Base-by-base conservation (phyloP, 2,329 filamentous ascomycete genomes). In the Anisogramma anomala region DNA sequence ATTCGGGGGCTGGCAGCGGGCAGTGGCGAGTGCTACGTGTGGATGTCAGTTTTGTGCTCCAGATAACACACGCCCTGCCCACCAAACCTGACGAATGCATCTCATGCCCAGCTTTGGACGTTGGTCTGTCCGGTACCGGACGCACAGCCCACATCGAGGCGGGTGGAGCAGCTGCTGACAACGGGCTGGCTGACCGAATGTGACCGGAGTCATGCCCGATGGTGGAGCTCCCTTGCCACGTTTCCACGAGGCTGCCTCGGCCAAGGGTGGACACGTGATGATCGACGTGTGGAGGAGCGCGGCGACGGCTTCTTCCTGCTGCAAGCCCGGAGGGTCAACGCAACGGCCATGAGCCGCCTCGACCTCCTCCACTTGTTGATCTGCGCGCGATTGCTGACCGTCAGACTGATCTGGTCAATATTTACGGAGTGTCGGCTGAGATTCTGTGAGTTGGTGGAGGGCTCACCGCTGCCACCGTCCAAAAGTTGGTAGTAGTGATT, bases 331-430 rank as follows among this genome's bases (percentile, higher is more conserved):
- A 6, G n/a, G 10, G 25, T 27, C 25, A 13, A 27, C 25, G 25
- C 10, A 9, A 25, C 11, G 23, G 82, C 82, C 66, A 86, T 80
- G 52, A 83, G 76, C 50, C 82, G 76, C 51, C 82, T 76, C 40
- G 81, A 85, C 58, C 84, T 84, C 54, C 82, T 71, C 82, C 82
- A 87, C 36, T 82, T 84, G 61, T 86, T 86, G 62, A 86, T 84
- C 52, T 82, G 78, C 48, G 78, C 74, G 55, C 82, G 78, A 58
- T 86, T 86, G 52, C 79, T 84, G 43, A 86, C 82, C 4, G 82
- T 86, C 52, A 86, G 60, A 53, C 85, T 83, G 54, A 86, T 86
- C 52, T 84, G 79, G 56, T 86, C 82, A 50, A 86, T 72, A 53
- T 80, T 81, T 50, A 84, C 80, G 0, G 80, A 84, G 53, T 84